phyloP scores from a whole-genome alignment of 2,329 filamentous ascomycete genomes.

The Neofusicoccum sp. region DNA sequence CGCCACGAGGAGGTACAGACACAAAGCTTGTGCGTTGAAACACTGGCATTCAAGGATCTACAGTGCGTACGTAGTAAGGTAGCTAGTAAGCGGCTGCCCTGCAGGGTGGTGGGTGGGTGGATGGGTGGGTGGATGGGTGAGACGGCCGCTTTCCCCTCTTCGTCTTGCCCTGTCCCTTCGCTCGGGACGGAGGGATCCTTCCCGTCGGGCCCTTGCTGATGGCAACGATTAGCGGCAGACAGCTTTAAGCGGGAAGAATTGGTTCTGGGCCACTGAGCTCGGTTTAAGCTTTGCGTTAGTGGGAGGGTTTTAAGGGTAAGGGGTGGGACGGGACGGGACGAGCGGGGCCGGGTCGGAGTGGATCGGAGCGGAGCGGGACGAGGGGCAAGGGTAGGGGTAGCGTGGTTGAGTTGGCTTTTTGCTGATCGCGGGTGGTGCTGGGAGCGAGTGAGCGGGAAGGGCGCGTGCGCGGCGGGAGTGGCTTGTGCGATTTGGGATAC shows the following conservation, averaged over 20 bases:
- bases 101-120: background rate
- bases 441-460: background rate
- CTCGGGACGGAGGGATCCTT: too few species aligned
- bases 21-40: background rate
- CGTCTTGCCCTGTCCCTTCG: too few species aligned
- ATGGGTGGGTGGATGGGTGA: background rate
- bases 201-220: background rate
- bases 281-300: background rate
- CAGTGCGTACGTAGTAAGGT: background rate
- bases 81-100: background rate
- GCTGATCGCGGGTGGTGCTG: background rate
- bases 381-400: background rate
- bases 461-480: background rate
- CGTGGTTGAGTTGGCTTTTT: background rate
- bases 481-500: background rate
- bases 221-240: too few species aligned
- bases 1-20: background rate
- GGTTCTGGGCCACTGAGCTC: too few species aligned
- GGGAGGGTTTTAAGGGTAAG: background rate
- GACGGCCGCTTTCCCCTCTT: too few species aligned
- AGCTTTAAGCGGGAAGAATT: too few species aligned
- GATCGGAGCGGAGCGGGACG: background rate
- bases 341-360: background rate
- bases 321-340: background rate
- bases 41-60: background rate